Evolutionary conservation across 225 moss, liverwort and hornwort species (phyloP), one percentile per base, ranked within the genome.

Genomic region (Pseudisothecium myosuroides): DNA sequence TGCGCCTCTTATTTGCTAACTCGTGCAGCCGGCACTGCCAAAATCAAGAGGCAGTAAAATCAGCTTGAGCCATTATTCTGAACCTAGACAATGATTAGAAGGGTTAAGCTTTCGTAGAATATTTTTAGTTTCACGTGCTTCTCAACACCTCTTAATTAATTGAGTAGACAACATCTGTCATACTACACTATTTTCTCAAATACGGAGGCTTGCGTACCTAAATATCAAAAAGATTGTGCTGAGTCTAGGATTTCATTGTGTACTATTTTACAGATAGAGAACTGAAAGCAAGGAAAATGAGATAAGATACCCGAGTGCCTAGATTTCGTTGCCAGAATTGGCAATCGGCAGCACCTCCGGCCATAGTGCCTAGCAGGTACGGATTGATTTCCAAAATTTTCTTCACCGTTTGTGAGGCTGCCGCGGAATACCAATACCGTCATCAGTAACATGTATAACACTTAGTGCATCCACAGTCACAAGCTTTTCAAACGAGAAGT

Each of bases 271-370:
- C 43, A 82, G 49, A 56, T 21, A 84, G 21, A 69, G 18, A 80
- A 87, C 27, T 17, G 62, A 84, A 45, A 84, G 69, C 58, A 72
- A 84, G 11, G 64, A 62, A 83, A 60, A 56, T 54, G 71, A 49
- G 47, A 27, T 45, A 43, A 49, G 60, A 54, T 95, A 97, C 97
- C 94, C 94, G 89, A 81, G 95, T 95, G 86, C 97, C 97, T 71
- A 97, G 93, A 83, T 96, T 96, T 83, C 95, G 92, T 91, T 97
- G 97, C 97, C 97, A 97, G 65, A 97, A 96, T 88, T 97, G 97
- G 91, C 96, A 97, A 91, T 97, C 97, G 36, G 96, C 96, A 76
- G 95, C 97, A 87, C 97, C 97, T 88, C 96, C 95, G 36, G 97
- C 97, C 97, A 97, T 96, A 31, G 97, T 97, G 67, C 97, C 97